A percentile compares a stretch with the other conserved stretches of the same genome.
These are phyloP conservation scores for Populus hybrid DNA, from an alignment of 441 rosid species.

Conservation along the genomic window DNA sequence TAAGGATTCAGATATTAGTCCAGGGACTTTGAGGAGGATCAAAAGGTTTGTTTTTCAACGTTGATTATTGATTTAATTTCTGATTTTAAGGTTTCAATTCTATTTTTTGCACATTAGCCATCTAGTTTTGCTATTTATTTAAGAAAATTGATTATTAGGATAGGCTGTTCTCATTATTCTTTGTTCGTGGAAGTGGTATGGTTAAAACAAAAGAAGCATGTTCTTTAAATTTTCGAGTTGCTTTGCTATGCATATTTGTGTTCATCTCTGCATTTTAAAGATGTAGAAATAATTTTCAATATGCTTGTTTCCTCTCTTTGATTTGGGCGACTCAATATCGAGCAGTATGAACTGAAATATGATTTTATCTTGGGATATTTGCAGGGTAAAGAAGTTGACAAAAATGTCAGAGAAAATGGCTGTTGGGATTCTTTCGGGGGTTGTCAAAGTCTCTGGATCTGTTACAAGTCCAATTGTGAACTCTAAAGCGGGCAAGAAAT, in stretches of 20 bases:
- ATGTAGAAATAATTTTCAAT: neutral
- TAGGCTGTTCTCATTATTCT: neutral
- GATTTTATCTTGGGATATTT: conserved; percentile 7
- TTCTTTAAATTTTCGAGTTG: neutral
- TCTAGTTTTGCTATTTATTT: neutral
- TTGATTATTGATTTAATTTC: neutral
- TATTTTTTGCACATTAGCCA: neutral
- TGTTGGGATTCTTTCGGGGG: conserved; percentile 77
- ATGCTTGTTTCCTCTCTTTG: neutral
- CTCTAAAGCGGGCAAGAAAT: conserved; percentile 80
- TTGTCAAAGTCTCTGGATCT: conserved; percentile 76
- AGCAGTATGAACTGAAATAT: neutral
- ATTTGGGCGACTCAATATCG: neutral
- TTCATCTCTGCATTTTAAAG: neutral
- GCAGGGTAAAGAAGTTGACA: conserved; percentile 82
- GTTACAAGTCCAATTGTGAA: conserved; percentile 78
- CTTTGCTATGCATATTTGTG: neutral
- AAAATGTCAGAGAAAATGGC: conserved; percentile 81
- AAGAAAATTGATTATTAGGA: neutral
- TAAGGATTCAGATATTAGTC: conserved; percentile 50
- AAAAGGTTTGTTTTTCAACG: conserved; percentile 46
- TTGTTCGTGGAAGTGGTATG: too few species aligned
- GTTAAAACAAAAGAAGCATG: neutral
- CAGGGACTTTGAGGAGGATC: conserved; percentile 60
- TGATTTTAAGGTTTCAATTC: neutral